Base-by-base conservation (phyloP, 2,329 filamentous ascomycete species). In the Apiospora sp. region DNA sequence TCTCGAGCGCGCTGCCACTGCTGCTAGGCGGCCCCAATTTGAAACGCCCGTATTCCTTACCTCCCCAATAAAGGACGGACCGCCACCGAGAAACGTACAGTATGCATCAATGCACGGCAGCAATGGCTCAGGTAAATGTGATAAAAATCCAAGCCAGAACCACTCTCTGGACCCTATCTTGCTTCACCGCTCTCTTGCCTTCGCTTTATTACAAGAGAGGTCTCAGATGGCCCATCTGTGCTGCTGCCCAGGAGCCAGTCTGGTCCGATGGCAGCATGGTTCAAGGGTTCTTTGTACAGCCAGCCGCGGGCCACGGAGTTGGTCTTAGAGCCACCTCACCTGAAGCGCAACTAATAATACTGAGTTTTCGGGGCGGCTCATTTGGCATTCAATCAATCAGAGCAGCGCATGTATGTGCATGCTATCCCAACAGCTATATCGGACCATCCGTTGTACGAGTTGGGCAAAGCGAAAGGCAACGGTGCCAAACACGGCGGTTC, bases 111-210 rank as follows among this genome's bases (percentile, higher is more conserved):
- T 64, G 58, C 58, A 64, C 37, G 37, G 37, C 37, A 41, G 6
- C 37, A 10, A 41, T n/a, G 58, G 58, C 58, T 7, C n/a, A 41
- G 58, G 58, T 37, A 64, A 41, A 41, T 64, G 34, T 64, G 58
- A 64, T 64, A n/a, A 37, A 41, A 64, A 37, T n/a, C 58, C 19
- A 64, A 64, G 58, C 58, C 58, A 64, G 58, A 41, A 41, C 58
- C 58, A 64, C 58, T 10, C 34, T 41, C 58, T 64, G 58, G 22
- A n/a, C 58, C 34, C 58, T 64, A 41, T 64, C 30, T 41, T n/a
- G 58, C 58, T 64, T 64, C 58, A 64, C 58, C 58, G 58, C 58
- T 41, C 34, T 64, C 58, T 30, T 41, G 3, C 58, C 58, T 64
- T 64, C 34, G 7, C 58, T 64, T 41, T 41, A 64, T 64, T 41